Evolutionary conservation across 495 filamentous ascomycete genomes (phyloP), one percentile per base, ranked within the genome.

Genomic region (Podospora comata): DNA sequence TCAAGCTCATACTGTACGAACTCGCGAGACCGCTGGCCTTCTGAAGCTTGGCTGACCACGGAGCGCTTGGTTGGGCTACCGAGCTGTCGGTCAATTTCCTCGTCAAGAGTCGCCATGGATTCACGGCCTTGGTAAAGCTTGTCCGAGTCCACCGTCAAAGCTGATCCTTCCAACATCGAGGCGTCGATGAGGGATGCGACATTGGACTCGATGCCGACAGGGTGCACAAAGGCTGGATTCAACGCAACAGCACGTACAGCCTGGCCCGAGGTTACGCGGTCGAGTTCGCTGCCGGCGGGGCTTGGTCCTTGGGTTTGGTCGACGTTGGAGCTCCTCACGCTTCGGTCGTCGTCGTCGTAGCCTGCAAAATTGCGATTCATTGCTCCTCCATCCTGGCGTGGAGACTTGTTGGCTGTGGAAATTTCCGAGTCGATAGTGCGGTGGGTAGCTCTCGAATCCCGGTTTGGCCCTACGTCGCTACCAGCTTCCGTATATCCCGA

Each of bases 161-260:
- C 83, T 2, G 93, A 94, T 9, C 89, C 90, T 44, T 96, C 91
- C 44, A 92, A 85, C 67, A 96, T 84, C 3, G 92, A 95, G 2
- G 92, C 92, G 32, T 96, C 91, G 60, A 92, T 85, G 9, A 97
- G 82, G 7, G 92, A 96, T 13, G 93, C 94, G 44, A 97, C 93
- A 26, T 89, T 90, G 39, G 93, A 97, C 77, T 96, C 92, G 4
- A 94, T 89, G 6, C 84, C 90, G n/a, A 84, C 67, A 3, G 88
- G 89, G 62, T 91, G 88, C 2, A 93, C 84, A 73, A 91, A 91
- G 62, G 90, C 83, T 19, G 92, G 90, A 69, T 92, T 96, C 19
- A 88, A 86, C 39, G 85, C 90, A 28, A 90, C 77, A 3, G 85
- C 86, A 58, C 85, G 85, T 23, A 96, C 87, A 61, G 89, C 85